A percentile compares a stretch with the other conserved stretches of the same genome.
Conservation (phyloP, 225 moss, liverwort and hornwort species). For the Straminergon stramineum region DNA sequence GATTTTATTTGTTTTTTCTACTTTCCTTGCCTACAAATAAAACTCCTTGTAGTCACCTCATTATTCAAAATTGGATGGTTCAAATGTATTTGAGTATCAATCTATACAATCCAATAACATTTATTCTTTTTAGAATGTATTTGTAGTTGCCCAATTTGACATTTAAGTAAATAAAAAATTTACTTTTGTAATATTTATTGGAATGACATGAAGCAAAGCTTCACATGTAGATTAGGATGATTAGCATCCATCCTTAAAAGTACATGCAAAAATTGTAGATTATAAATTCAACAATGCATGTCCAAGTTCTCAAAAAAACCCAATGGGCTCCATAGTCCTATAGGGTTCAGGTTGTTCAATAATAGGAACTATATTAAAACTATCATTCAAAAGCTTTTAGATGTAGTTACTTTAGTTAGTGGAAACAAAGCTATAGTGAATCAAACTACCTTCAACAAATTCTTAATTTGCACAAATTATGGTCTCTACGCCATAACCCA, state of each 20-base stretch:
- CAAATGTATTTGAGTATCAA: background rate
- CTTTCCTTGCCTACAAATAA: accelerated
- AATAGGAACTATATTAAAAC: background rate
- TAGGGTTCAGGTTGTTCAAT: background rate
- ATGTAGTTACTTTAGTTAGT: background rate
- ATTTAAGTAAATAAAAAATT: too few species aligned
- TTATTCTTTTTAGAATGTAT: too few species aligned
- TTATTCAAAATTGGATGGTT: background rate
- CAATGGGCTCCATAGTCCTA: accelerated
- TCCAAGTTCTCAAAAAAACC: accelerated
- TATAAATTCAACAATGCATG: too few species aligned
- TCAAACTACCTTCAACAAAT: background rate
- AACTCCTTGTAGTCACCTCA: background rate
- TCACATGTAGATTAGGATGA: too few species aligned
- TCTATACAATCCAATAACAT: background rate
- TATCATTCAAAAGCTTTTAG: background rate
- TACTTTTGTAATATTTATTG: too few species aligned
- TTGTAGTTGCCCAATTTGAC: accelerated
- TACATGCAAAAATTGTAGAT: too few species aligned
- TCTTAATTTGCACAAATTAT: background rate
- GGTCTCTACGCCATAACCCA: background rate
- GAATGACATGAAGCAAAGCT: too few species aligned
- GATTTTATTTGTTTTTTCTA: background rate
- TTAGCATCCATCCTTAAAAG: too few species aligned
- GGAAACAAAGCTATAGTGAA: background rate